Base-by-base conservation (phyloP, 2,329 filamentous ascomycete species). In the Ophiocordyceps sinensis region DNA sequence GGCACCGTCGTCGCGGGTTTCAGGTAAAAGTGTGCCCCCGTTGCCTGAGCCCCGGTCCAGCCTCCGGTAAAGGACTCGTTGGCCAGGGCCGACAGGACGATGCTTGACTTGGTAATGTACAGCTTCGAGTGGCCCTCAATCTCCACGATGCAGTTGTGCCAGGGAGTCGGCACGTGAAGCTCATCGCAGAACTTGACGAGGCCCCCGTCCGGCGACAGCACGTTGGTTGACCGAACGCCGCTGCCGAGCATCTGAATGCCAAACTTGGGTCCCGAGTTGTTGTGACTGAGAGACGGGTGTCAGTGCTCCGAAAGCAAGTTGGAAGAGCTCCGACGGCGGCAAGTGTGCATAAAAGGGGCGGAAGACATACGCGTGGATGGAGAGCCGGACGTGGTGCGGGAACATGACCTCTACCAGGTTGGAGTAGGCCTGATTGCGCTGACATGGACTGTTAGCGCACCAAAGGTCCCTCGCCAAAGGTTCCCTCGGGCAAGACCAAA, bases 341-440 rank as follows among this genome's bases (percentile, higher is more conserved):
- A 13, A 26, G 23, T 6, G 23, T 26, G 23, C 23, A 9, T 10
- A 15, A 10, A 7, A 15, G 9, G 14, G 14, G 31, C 12, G 14
- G 17, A 11, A 35, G 30, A 38, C 50, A 37, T 65, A 65, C 42
- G 65, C 64, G 42, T 69, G 66, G 38, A 69, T 69, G 0, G 64
- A 68, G 0, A 69, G 55, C n/a, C 65, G 63, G 35, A 70, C 53
- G 41, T 64, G 59, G 43, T 63, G 58, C 2, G 66, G 66, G 44
- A 67, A 61, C 2, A 68, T 46, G 4, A 67, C 48, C 50, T 67
- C 63, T n/a, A 66, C 56, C 13, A 68, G 54, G 39, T 67, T 68
- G 3, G 65, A 68, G 44, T 68, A 69, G 10, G 64, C 64, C 43
- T 67, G 64, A 45, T 68, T 69, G 8, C 65, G 55, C 54, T 53